Percentiles rank a stretch among this genome's conserved stretches.
These are phyloP conservation scores for Raffaelea ambrosiae DNA, from an alignment of 2,329 filamentous ascomycete species.

Conservation along the genomic window DNA sequence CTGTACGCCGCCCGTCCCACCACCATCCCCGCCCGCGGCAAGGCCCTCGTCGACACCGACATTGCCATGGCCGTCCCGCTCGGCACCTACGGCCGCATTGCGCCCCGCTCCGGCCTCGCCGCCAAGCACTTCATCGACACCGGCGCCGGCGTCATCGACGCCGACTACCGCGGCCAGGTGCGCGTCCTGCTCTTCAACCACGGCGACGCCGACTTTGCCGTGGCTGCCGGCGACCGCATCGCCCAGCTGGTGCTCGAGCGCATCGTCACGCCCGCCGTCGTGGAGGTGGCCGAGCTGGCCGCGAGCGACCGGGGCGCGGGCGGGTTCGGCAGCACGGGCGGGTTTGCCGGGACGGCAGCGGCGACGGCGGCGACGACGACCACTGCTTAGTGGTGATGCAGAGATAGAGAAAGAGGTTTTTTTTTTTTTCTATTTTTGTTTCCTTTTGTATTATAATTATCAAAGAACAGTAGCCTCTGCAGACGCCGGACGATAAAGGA, in stretches of 20 bases:
- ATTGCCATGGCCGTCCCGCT: constrained; percentile 84
- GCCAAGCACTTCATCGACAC: constrained; percentile 94
- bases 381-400: too few relatives aligned
- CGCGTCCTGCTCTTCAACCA: constrained; percentile 96
- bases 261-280: constrained; percentile 85
- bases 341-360: constrained; percentile 5
- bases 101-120: constrained; percentile 83
- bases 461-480: too few relatives aligned
- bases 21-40: constrained; percentile 71
- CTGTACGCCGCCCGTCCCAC: constrained; percentile 72
- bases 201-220: constrained; percentile 67
- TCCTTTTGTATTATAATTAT: too few relatives aligned
- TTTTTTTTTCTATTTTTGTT: too few relatives aligned
- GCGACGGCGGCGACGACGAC: too few relatives aligned
- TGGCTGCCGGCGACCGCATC: constrained; percentile 81
- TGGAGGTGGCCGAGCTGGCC: constrained; percentile 81
- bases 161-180: constrained; percentile 89
- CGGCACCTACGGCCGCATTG: constrained; percentile 85
- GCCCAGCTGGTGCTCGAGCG: constrained; percentile 91
- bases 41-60: constrained; percentile 82
- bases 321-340: constrained; percentile 83
- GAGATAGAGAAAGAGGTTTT: too few relatives aligned
- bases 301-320: constrained; percentile 86
- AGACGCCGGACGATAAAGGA: too few relatives aligned
- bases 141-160: constrained; percentile 93